These are phyloP conservation scores for Oleoguttula mirabilis DNA, from an alignment of 495 filamentous ascomycete genomes.

Conservation along the genomic window DNA sequence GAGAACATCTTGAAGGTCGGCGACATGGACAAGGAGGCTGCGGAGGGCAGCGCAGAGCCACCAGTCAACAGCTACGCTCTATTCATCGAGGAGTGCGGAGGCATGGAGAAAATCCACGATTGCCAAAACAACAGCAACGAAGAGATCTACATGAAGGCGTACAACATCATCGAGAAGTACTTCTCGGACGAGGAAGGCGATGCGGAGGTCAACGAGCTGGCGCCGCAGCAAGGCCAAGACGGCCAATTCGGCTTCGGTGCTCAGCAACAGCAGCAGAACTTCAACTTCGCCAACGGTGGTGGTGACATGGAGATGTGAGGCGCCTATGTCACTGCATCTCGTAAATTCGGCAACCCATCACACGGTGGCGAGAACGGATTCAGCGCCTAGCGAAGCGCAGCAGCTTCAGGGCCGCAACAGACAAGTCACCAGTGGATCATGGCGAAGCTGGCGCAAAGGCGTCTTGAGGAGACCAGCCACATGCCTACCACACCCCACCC, in stretches of 20 bases:
- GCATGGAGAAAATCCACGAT: constrained; percentile 99
- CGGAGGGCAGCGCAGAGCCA: constrained; percentile 52
- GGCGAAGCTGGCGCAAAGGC: neutral
- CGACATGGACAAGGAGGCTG: constrained; percentile 90
- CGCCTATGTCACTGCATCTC: too few relatives aligned
- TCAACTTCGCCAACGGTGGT: constrained; percentile 84
- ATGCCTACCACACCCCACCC: constrained; percentile 3
- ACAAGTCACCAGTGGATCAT: neutral
- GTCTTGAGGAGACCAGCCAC: neutral
- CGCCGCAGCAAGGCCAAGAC: constrained; percentile 51
- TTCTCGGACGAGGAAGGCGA: constrained; percentile 95
- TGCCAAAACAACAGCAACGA: constrained; percentile 99
- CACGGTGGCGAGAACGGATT: too few relatives aligned
- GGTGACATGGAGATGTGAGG: constrained; percentile 99
- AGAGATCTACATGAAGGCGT: constrained; percentile 99
- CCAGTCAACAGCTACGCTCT: constrained; percentile 92
- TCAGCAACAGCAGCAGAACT: constrained; percentile 62
- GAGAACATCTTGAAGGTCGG: constrained; percentile 99
- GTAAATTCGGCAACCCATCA: too few relatives aligned
- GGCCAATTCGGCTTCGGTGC: constrained; percentile 78
- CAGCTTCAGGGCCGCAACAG: neutral
- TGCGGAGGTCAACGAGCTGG: constrained; percentile 53
- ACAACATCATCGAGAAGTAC: constrained; percentile 99
- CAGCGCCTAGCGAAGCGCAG: too few relatives aligned
- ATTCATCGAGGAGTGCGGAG: constrained; percentile 96